Base-by-base conservation (phyloP, 352 stramenopile species). In the Globisporangium abappressorium region DNA sequence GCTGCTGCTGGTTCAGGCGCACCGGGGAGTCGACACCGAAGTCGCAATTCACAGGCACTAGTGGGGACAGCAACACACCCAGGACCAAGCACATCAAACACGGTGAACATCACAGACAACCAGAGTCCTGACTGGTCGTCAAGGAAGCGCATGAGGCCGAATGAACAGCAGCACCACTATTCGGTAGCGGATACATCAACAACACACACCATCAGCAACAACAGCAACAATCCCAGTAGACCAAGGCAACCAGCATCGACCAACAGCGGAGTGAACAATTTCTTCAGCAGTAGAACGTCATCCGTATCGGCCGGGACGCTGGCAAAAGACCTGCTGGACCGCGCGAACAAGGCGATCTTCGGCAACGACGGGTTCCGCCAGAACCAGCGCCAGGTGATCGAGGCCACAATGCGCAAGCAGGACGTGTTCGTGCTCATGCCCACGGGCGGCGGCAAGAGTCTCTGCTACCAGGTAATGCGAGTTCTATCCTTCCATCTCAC, bases 351-450 rank as follows among this genome's bases (percentile, higher is more conserved):
- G 18, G 65, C 75, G 33, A 73, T 94, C 15, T 94, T 94, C 57
- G 81, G 84, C 7, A 94, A 94, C 67, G 57, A 76, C 54, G 66
- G 71, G 26, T 99, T 98, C 79, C 84, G 96, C 33, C 82, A 90
- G 67, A 91, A 98, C 78, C 96, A 99, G 84, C 72, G 90, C 12
- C 71, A 91, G 54, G 94, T 98, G 51, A 97, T 99, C 28, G 85
- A 98, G 68, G 78, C 84, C 20, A 98, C 94, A 33, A 88, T 99
- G 68, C 77, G 74, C 36, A 85, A 85, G 26, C 70, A 97, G 53
- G 93, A 98, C 81, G 91, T 79, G 53, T 98, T 99, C 74, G 90
- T 98, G 64, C 80, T 98, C 43, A 98, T 98, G 95, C 89, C 92
- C 57, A 98, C 95, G 24, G 91, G 90, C 56, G 90, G 89, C n/a